These are phyloP conservation scores for Ophiocordyceps australis DNA, from an alignment of 2,329 filamentous ascomycete genomes.

Conservation along the genomic window DNA sequence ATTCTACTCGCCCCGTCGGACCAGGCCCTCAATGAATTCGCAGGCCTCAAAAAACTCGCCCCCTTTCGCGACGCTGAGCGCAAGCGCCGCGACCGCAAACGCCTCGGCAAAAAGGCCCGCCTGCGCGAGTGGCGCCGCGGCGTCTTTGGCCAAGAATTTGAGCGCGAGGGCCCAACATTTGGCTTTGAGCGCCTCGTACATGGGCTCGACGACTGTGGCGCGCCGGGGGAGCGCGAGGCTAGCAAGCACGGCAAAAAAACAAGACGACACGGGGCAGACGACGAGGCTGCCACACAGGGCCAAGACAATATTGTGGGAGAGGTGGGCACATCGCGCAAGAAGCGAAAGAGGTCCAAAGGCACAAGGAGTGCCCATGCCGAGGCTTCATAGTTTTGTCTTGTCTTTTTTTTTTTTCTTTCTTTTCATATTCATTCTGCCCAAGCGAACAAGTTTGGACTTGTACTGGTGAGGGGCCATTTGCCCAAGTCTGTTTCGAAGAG, in stretches of 20 bases:
- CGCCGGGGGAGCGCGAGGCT: not conserved
- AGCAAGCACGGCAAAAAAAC: not conserved
- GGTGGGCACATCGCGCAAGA: conserved; percentile 18
- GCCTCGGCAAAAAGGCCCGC: conserved; percentile 79
- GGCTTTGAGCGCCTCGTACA: conserved; percentile 28
- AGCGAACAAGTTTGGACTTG: not conserved
- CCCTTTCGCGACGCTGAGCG: conserved; percentile 76
- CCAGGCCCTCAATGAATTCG: conserved; percentile 71
- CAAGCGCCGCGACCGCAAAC: conserved; percentile 78
- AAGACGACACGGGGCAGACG: not conserved
- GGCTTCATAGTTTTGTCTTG: too few species aligned
- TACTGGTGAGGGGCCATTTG: too few species aligned
- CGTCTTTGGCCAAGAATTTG: conserved; percentile 40
- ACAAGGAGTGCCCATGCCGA: conserved; percentile 16
- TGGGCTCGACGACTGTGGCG: conserved; percentile 4
- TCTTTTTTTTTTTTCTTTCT: too few species aligned
- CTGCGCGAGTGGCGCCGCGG: conserved; percentile 69
- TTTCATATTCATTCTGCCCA: not conserved
- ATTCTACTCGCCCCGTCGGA: conserved; percentile 82
- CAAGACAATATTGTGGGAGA: conserved; percentile 11
- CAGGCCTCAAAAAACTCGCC: conserved; percentile 86
- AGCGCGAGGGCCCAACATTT: conserved; percentile 36
- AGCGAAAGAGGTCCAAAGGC: conserved; percentile 31
- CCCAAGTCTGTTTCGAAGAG: too few species aligned
- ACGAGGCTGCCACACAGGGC: not conserved